Base-by-base conservation (phyloP, 192 early-diverging fungal genomes). In the Coemansia reversa region DNA sequence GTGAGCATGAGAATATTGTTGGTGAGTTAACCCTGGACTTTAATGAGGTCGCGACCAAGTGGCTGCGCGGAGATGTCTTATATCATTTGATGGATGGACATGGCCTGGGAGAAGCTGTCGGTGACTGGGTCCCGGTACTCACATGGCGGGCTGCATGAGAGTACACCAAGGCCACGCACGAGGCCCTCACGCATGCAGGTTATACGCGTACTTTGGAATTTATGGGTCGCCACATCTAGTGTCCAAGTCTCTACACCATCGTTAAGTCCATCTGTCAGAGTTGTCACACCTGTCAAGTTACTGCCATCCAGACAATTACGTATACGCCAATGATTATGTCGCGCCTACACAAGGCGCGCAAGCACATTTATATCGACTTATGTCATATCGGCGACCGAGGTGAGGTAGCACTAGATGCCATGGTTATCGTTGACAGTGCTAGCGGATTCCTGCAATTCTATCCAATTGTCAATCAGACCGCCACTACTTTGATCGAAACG, bases 401-500 rank as follows among this genome's bases (percentile, higher is more conserved):
- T n/a, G n/a, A n/a, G n/a, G n/a, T n/a, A n/a, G n/a, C n/a, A n/a
- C n/a, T n/a, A n/a, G n/a, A n/a, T n/a, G n/a, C n/a, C n/a, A n/a
- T n/a, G n/a, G n/a, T n/a, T n/a, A n/a, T n/a, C n/a, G n/a, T n/a
- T n/a, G n/a, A n/a, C n/a, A n/a, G n/a, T n/a, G n/a, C n/a, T 0
- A 71, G 65, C 48, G 25, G 56, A 4, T 70, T 57, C 30, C 51
- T 63, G 48, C 32, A 63, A 3, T 60, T 28, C 0, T 60, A 67
- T 25, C 69, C 69, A 0, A 24, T 67, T 7, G 0, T 30, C 0
- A 28, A 66, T n/a, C 7, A 29, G 7, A 76, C 65, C 1, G 48
- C 65, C 28, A n/a, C 11, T 0, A 52, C 54, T 1, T 18, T 65
- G 2, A 49, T 25, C 3, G 52, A 60, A 0, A 50, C 60, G 0